Evolutionary conservation across 495 filamentous ascomycete species (phyloP), one percentile per base, ranked within the genome.

Genomic region (Podospora didyma): DNA sequence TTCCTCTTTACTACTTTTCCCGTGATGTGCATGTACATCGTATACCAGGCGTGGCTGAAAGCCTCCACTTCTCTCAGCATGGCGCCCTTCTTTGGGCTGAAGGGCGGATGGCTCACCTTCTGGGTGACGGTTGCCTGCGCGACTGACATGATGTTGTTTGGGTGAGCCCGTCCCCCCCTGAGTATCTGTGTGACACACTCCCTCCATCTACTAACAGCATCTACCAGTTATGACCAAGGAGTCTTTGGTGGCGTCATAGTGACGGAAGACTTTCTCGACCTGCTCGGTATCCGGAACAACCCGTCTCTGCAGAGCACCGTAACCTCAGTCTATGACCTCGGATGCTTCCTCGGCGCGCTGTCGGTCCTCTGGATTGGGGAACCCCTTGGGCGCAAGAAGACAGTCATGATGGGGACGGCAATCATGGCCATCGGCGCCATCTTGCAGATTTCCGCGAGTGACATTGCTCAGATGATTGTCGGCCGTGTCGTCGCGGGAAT

Each of bases 271-370:
- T 44, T n/a, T 20, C 41, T 44, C 16, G 16, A n/a, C 41, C 16
- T 44, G 16, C 41, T n/a, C 41, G 41, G 12, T 14, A 11, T 48
- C 23, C 53, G 46, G 41, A 42, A 26, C 17, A 48, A 41, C 9
- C 26, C 26, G 26, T 31, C 26, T 9, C 9, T 31, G 26, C 26
- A 3, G 26, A 31, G 26, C 26, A 31, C 26, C 26, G 26, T 31
- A 9, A 31, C 12, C 4, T 31, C 26, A 9, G 26, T 31, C 4
- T 91, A 90, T 74, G 88, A 90, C 62, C 58, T 90, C n/a, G 87
- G 89, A 16, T 91, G 87, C 67, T 89, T 92, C 69, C 63, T 84
- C 50, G 87, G 89, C 17, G 83, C 88, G 5, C 74, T 90, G 50
- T 63, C 84, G 47, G 83, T 80, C 10, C 86, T 92, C 57, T 88